phyloP scores from a whole-genome alignment of 371 early-diverging fungal species.

The Lichtheimia hyalospora region DNA sequence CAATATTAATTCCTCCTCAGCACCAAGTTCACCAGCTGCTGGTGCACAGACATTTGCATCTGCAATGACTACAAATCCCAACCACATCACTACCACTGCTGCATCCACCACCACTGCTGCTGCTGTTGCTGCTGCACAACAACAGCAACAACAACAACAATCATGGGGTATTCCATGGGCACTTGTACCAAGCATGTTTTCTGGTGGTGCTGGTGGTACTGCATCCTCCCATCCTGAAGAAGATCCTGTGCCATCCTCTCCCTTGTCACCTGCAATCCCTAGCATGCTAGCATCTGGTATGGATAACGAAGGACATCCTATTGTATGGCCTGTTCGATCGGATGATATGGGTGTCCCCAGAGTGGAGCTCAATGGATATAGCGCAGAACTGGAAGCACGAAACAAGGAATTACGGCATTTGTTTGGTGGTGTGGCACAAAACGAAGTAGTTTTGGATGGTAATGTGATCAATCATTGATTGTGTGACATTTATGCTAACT shows the following conservation, averaged over 20 bases:
- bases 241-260: constrained; percentile 7
- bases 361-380: constrained; percentile 33
- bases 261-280: constrained; percentile 10
- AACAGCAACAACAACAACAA: not conserved
- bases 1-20: constrained; percentile 12
- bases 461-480: constrained; percentile 2
- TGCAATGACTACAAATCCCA: constrained; percentile 11
- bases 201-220: constrained; percentile 2
- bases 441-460: constrained; percentile 45
- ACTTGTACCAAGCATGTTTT: constrained; percentile 36
- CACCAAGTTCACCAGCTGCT: constrained; percentile 21
- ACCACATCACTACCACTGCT: constrained; percentile 4
- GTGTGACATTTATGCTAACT: not conserved
- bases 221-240: not conserved
- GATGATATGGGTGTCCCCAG: constrained; percentile 31
- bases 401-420: constrained; percentile 38
- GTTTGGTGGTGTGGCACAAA: constrained; percentile 38
- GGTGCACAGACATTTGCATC: constrained; percentile 25
- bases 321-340: constrained; percentile 38
- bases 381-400: constrained; percentile 25
- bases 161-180: constrained; percentile 56
- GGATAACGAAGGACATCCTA: constrained; percentile 36
- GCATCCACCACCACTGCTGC: constrained; percentile 2
- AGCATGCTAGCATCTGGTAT: not conserved
- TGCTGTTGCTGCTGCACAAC: not conserved